Evolutionary conservation across 1,284 basidiomycete genomes (phyloP), one percentile per base, ranked within the genome.

Genomic region (Malassezia furfur): DNA sequence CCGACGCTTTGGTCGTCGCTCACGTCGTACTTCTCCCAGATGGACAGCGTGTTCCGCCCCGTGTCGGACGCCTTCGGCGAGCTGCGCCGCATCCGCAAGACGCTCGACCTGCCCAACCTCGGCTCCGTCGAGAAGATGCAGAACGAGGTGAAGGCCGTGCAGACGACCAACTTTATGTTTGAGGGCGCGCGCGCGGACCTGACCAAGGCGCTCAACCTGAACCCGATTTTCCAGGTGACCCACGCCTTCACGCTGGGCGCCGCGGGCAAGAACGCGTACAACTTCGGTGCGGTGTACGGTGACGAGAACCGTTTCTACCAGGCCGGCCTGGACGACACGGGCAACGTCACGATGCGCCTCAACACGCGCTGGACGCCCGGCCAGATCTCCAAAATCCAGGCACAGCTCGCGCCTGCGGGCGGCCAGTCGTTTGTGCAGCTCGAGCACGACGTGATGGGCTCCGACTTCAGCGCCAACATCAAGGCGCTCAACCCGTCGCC

Each of bases 101-200:
- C 51, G 34, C 65, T 74, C 28, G 62, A 61, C 25, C 63, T 74
- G 39, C 65, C 72, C 44, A 70, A 65, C 60, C 68, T 68, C 4
- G 72, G 72, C 47, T 70, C 70, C 4, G 65, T 70, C 35, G 72
- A 74, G 58, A 54, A 61, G 19, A 62, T 74, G 37, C 69, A 70
- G 53, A 54, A 62, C 15, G 68, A 72, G 50, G 68, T 69, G 36
- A 71, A 69, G 78, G 89, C 83, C 60, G 93, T 90, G 17, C 89
- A 90, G 75, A 78, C 96, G 60, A 86, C 85, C 60, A 96, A 96
- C 80, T 93, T 86, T 78, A 84, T 91, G 75, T 98, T 96, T 76
- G 94, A 99, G 79, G 94, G 94, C 63, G 93, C 81, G 19, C 82
- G 91, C 67, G 94, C 94, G 48, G 94, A 99, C 79, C 80, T 98